phyloP scores from a whole-genome alignment of 768 basidiomycete genomes.

The Tremella yokohamensis region DNA sequence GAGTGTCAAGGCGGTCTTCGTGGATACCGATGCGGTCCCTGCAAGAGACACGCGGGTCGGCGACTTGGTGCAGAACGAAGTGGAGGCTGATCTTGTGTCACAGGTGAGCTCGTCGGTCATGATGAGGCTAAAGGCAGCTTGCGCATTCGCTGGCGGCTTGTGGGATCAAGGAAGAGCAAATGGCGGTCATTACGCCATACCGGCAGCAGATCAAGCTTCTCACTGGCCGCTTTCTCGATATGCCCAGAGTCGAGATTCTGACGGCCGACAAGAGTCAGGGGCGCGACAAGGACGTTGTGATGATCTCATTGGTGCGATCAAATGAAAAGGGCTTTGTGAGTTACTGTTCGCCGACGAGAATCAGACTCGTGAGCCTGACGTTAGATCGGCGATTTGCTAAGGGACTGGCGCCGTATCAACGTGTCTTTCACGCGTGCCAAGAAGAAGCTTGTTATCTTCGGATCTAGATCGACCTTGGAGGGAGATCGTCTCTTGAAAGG shows the following conservation, averaged over 20 bases:
- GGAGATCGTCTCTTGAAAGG: conserved; percentile 58
- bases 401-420: conserved; percentile 95
- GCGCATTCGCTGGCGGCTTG: conserved; percentile 62
- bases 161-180: conserved; percentile 66
- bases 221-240: conserved; percentile 61
- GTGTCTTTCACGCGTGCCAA: conserved; percentile 93
- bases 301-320: conserved; percentile 87
- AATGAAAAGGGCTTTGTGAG: conserved; percentile 72
- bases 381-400: conserved; percentile 85
- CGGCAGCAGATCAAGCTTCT: conserved; percentile 93
- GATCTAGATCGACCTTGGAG: conserved; percentile 71
- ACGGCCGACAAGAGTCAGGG: conserved; percentile 94
- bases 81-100: conserved; percentile 61
- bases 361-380: neutral
- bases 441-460: conserved; percentile 84
- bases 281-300: conserved; percentile 88
- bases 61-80: conserved; percentile 82
- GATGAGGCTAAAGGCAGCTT: conserved; percentile 55
- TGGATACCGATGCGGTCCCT: conserved; percentile 83
- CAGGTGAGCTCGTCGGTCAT: conserved; percentile 48
- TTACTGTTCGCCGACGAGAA: conserved; percentile 17
- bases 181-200: conserved; percentile 87
- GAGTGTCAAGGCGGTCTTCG: conserved; percentile 80
- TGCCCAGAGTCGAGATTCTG: conserved; percentile 64
- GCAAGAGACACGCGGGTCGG: conserved; percentile 77